Evolutionary conservation across 768 basidiomycete species (phyloP), one percentile per base, ranked within the genome.

Genomic region (Suillus placidus): DNA sequence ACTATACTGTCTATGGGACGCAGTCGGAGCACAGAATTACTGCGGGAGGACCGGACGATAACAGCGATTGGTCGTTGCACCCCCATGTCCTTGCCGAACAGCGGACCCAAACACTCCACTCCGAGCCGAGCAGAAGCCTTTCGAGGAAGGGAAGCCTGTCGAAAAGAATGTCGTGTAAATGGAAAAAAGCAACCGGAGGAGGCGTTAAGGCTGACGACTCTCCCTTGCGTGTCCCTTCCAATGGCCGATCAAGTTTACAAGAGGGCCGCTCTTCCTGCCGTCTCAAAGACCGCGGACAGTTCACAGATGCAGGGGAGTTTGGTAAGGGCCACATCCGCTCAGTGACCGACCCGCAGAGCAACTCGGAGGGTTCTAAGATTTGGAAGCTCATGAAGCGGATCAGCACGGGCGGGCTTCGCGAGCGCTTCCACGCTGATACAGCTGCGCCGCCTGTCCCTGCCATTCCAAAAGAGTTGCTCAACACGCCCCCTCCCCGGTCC

Each of bases 381-480:
- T 91, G 88, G 88, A 88, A 82, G 74, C 72, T 92, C 60, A 82
- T 92, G 81, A 91, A 89, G 74, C 82, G 88, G 47, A 85, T 92
- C 66, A 90, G 88, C 66, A 83, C 85, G 0, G 86, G 88, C 9
- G 87, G 82, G 10, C 74, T 91, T 51, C 82, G 87, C 64, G 90
- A 91, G 20, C 86, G 82, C 69, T 72, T 67, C 45, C 65, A 63
- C 35, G 62, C 64, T 14, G 56, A 69, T 34, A 68, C 71, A 13
- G 64, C 67, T 1, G 80, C 82, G 13, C 88, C 87, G 0, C 89
- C 89, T 20, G 86, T 90, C 0, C 89, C 89, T 45, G 80, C 84
- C 9, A 78, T 90, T 3, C 88, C 88, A 2, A 81, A 82, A 66
- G 79, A 83, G 26, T 69, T 79, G 16, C 60, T 75, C 23, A 64